Evolutionary conservation across 169 alveolate species (phyloP), one percentile per base, ranked within the genome.

Genomic region (Theileria orientalis): DNA sequence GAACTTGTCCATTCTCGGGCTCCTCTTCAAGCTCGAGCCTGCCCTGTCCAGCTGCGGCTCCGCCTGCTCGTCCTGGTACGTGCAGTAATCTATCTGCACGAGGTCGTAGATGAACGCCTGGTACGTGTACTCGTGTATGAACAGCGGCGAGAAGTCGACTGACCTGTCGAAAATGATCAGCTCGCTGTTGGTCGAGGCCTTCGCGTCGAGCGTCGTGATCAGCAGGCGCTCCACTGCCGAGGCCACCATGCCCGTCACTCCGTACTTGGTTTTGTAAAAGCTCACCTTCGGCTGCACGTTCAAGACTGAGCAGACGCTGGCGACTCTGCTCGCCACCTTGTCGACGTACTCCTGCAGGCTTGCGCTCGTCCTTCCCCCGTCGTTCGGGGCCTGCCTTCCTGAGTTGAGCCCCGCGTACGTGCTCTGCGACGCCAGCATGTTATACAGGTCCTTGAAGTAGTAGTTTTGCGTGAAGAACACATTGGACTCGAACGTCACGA

Each of bases 51-150:
- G 16, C 44, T 37, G 16, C 16, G 5, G 5, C 44, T 11, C 62
- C 87, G 3, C 14, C 27, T 2, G 77, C 75, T 23, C 75, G 84
- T n/a, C 42, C 27, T 27, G 64, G 47, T 32, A 75, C 46, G 37
- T 49, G 80, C 51, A 91, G 73, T 21, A 75, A 2, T 23, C 29
- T 3, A 56, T 30, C 19, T 56, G 59, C 64, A 91, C 16, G 7
- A 90, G 62, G 52, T 91, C 95, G 76, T 91, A 91, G 11, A 90
- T 85, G 23, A 91, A 74, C 32, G 94, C 94, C 64, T 91, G 95
- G 68, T 91, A 91, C 1, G 91, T 68, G 40, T 90, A 91, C 35
- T 91, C 95, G 63, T 91, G 95, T n/a, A 87, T 78, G 68, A 84
- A 85, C 44, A 91, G 37, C 23, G 94, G 90, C 33, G 83, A 75